Evolutionary conservation across 768 basidiomycete species (phyloP).

Genomic region (Pleurotus eryngii): DNA sequence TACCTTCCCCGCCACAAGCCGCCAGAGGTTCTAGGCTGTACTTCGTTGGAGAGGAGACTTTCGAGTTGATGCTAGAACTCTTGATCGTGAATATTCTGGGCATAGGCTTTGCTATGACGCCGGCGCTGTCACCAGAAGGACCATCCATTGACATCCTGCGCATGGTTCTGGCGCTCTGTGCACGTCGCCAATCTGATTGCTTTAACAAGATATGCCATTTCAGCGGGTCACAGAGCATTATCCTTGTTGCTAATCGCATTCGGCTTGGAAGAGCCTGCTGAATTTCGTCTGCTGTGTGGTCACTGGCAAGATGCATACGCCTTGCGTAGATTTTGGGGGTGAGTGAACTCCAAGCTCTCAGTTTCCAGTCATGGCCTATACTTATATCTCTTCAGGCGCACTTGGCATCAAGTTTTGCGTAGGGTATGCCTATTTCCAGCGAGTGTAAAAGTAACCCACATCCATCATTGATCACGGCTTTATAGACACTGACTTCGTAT

Average conservation of each 20-base stretch:
- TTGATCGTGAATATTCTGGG: conserved; percentile 17
- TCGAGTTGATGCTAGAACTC: conserved; percentile 11
- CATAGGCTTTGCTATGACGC: conserved; percentile 11
- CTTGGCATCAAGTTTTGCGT: conserved; percentile 36
- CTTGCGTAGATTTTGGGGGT: conserved; percentile 39
- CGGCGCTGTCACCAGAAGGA: conserved; percentile 17
- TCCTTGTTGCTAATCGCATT: conserved; percentile 19
- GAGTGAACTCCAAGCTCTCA: conserved; percentile 12
- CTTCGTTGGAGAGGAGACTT: conserved; percentile 9
- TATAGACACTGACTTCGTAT: conserved; percentile 24
- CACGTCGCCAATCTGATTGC: neutral
- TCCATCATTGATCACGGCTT: neutral
- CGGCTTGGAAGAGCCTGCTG: conserved; percentile 26
- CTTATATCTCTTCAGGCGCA: conserved; percentile 13
- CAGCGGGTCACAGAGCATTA: conserved; percentile 10
- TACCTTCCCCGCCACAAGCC: conserved; percentile 4
- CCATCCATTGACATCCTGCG: conserved; percentile 5
- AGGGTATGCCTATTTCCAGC: conserved; percentile 22
- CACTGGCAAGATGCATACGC: conserved; percentile 30
- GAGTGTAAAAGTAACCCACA: neutral
- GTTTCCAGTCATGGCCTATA: neutral
- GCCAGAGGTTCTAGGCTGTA: neutral
- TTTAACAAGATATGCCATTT: neutral
- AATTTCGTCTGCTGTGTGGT: conserved; percentile 39
- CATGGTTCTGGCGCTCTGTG: conserved; percentile 6